A percentile compares a stretch with the other conserved stretches of the same genome.
These are phyloP conservation scores for Rhizopogon vesiculosus DNA, from an alignment of 768 basidiomycete genomes.

Conservation along the genomic window DNA sequence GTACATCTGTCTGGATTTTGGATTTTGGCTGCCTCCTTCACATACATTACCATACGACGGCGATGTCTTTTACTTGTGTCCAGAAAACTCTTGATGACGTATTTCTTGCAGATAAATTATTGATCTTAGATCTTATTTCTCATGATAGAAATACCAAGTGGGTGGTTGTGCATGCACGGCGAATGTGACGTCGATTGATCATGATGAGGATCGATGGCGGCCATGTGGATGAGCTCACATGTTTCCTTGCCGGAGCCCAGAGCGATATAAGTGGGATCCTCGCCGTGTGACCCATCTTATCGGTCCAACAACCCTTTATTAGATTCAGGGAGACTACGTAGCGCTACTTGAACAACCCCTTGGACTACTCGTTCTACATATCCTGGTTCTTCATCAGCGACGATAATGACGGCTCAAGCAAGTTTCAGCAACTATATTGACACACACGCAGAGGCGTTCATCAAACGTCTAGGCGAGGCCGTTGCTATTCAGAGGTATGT, in stretches of 20 bases:
- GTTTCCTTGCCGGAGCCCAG: background rate
- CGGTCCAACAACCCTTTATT: background rate
- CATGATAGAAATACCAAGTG: background rate
- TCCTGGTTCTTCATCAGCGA: background rate
- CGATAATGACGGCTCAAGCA: slow-evolving; percentile 28
- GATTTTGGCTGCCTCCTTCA: background rate
- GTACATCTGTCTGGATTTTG: background rate
- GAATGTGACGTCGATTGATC: too few relatives aligned
- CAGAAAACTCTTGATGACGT: too few relatives aligned
- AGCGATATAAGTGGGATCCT: background rate
- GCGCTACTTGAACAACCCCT: too few relatives aligned
- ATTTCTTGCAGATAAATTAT: background rate
- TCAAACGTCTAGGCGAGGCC: slow-evolving; percentile 73
- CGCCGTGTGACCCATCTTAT: background rate
- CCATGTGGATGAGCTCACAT: too few relatives aligned
- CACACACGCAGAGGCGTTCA: slow-evolving; percentile 64
- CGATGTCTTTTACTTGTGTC: background rate
- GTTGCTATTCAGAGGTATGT: slow-evolving; percentile 77
- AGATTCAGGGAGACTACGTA: too few relatives aligned
- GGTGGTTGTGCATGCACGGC: too few relatives aligned
- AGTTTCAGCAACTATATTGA: slow-evolving; percentile 54
- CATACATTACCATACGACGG: background rate
- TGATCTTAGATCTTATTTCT: background rate
- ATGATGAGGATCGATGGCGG: too few relatives aligned
- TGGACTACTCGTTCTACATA: background rate